Base-by-base conservation (phyloP, 305 asterid species). In the Plantago coronopus region DNA sequence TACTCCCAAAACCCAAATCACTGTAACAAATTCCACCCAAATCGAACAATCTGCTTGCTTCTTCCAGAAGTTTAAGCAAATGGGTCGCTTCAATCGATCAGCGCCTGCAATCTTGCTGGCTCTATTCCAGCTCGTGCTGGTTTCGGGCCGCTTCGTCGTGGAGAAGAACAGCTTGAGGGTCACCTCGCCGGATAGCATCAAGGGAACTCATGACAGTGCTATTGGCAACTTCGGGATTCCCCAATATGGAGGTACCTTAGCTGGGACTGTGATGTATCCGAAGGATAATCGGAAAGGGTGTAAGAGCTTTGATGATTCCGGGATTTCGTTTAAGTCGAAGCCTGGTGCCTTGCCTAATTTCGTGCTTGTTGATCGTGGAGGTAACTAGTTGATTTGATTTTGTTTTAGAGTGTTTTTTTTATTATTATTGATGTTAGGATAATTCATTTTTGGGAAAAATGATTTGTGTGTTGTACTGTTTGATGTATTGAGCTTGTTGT, bases 351-450 rank as follows among this genome's bases (percentile, higher is more conserved):
- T 85, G 82, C 99, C 99, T 57, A 79, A 61, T 50, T 83, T 93
- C 72, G 81, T 93, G 59, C 84, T 88, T n/a, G 85, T 88, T 72
- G 99, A 89, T 77, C 91, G 96, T 47, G 94, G 95, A 84, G 96
- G 96, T 88, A 72, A 40, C 13, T 18, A 11, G 20, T 16, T 37
- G 20, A 10, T 65, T 62, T n/a, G 10, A 13, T 15, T 22, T 48
- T 7, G 1, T 17, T 1, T 18, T n/a, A 2, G 1, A 3, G 10
- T 47, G 22, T 47, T 17, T n/a, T 7, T 17, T 47, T 17, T 47
- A 17, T 5, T 48, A 0, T 49, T 2, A 19, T 17, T 19, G 9
- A 20, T 48, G 17, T 9, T 19, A 49, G 4, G 20, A 3, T 12
- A 12, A 17, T 16, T 16, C 5, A 18, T 17, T 17, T 48, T 48